A percentile compares a stretch with the other conserved stretches of the same genome.
Evolutionary conservation across 2,329 filamentous ascomycete species (phyloP).

Genomic region (Leptographium flavum): DNA sequence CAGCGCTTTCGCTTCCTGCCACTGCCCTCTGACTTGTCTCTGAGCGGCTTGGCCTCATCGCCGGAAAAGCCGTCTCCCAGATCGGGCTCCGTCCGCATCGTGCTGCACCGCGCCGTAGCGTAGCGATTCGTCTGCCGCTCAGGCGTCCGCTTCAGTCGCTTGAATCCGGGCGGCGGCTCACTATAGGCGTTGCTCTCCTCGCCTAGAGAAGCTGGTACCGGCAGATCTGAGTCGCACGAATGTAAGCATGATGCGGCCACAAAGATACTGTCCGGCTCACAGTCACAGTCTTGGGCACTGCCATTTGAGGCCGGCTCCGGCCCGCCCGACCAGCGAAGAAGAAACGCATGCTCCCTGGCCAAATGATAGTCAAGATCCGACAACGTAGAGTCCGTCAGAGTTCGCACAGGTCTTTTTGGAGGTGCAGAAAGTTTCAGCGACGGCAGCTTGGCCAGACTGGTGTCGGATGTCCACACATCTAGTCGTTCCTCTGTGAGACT

Average conservation of each 20-base stretch:
- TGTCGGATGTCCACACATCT: background rate
- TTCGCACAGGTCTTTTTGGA: background rate
- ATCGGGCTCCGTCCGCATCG: background rate
- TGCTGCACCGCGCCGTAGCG: background rate
- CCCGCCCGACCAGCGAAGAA: background rate
- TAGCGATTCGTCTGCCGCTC: no score
- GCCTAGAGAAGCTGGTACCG: no score
- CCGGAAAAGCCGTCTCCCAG: constrained; percentile 10
- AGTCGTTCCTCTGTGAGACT: background rate
- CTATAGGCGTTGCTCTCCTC: background rate
- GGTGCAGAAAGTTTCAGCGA: background rate
- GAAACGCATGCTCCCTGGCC: background rate
- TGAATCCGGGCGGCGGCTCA: constrained; percentile 8
- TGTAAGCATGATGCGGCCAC: no score
- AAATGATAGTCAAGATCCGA: background rate
- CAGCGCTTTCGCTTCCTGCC: constrained; percentile 1
- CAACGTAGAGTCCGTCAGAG: background rate
- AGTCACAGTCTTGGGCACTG: no score
- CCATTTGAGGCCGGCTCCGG: no score
- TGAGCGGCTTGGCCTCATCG: constrained; percentile 6
- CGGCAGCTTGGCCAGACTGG: background rate
- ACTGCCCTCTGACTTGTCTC: background rate
- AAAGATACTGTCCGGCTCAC: background rate
- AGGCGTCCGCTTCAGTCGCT: constrained; percentile 4
- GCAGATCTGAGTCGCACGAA: no score